Percentiles rank a stretch among this genome's conserved stretches.
phyloP scores from a whole-genome alignment of 2,329 filamentous ascomycete species.

The Ophiocordyceps camponoti-leonardi region DNA sequence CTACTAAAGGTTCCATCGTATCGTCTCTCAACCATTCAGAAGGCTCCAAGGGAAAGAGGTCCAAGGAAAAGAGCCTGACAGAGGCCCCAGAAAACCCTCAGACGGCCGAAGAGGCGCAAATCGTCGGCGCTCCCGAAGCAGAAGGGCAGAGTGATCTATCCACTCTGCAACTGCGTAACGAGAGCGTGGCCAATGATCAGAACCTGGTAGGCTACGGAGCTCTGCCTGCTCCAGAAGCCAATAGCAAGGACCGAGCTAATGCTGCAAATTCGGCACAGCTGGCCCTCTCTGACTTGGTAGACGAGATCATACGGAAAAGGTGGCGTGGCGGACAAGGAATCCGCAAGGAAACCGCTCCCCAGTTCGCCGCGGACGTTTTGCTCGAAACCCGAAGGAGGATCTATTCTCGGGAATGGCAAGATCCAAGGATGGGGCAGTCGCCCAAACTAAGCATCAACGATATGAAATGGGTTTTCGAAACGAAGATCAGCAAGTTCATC shows the following conservation, averaged over 20 bases:
- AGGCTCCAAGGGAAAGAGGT: too few relatives aligned
- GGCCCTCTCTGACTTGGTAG: slow-evolving; percentile 47
- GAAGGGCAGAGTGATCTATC: background rate
- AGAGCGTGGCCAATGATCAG: background rate
- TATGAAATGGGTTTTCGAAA: slow-evolving; percentile 74
- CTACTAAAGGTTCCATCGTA: background rate
- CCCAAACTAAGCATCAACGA: slow-evolving; percentile 59
- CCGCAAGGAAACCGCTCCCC: slow-evolving; percentile 42
- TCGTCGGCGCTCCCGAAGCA: slow-evolving; percentile 9
- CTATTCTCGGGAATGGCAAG: slow-evolving; percentile 39
- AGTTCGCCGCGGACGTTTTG: slow-evolving; percentile 57
- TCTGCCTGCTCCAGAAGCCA: slow-evolving; percentile 22
- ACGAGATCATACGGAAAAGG: slow-evolving; percentile 47
- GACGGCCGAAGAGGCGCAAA: background rate
- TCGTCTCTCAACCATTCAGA: background rate
- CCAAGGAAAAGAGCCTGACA: too few relatives aligned
- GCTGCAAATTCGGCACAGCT: slow-evolving; percentile 49
- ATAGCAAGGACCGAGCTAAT: slow-evolving; percentile 56
- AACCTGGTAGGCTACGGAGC: background rate
- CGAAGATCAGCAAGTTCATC: slow-evolving; percentile 54
- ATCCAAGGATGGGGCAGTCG: slow-evolving; percentile 28
- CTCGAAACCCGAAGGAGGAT: slow-evolving; percentile 51
- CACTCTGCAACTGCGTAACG: background rate
- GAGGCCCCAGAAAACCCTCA: background rate
- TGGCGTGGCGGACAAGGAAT: slow-evolving; percentile 50